Base-by-base conservation (phyloP, 1,284 basidiomycete genomes). In the Apiotrichum domesticum region DNA sequence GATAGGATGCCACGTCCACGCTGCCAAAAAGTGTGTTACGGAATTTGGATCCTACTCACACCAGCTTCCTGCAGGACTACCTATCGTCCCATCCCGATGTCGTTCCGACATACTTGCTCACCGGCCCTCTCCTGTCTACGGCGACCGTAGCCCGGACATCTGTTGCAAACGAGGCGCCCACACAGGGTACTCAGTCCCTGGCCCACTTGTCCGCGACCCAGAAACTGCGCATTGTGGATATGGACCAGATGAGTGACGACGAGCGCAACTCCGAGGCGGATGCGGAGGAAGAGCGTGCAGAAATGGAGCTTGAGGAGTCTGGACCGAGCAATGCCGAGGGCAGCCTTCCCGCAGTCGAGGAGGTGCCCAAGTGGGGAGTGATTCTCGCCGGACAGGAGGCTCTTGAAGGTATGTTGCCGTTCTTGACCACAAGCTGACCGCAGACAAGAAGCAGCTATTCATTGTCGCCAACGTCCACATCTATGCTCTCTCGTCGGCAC, bases 361-460 rank as follows among this genome's bases (percentile, higher is more conserved):
- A 62, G 35, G 66, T 72, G 14, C 6, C 51, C 10, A 62, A 67
- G 34, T 70, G 67, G 68, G 73, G 73, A 7, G 66, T 73, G 11
- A 70, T 75, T 1, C 50, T 75, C 48, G 67, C 68, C 5, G 57
- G 52, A 9, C 52, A 51, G n/a, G 66, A 70, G 9, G 56, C 29
- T 0, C 50, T 75, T n/a, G 69, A 73, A n/a, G 67, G 73, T 75
- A 54, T 56, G 67, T 58, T 13, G 6, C 29, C 8, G 35, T 14
- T 33, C 21, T 21, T 21, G 7, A n/a, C 39, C n/a, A 11, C 11
- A 40, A 15, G 33, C 40, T 42, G 37, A 57, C 29, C 3, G 33
- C 49, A 73, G 72, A 67, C 48, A 75, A 74, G 60, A 67, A 64
- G 45, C 58, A 58, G 43, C 56, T 75, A 11, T 75, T 75, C 51